These are phyloP conservation scores for Trapa incisa DNA, from an alignment of 345 rosid genomes.

Conservation along the genomic window DNA sequence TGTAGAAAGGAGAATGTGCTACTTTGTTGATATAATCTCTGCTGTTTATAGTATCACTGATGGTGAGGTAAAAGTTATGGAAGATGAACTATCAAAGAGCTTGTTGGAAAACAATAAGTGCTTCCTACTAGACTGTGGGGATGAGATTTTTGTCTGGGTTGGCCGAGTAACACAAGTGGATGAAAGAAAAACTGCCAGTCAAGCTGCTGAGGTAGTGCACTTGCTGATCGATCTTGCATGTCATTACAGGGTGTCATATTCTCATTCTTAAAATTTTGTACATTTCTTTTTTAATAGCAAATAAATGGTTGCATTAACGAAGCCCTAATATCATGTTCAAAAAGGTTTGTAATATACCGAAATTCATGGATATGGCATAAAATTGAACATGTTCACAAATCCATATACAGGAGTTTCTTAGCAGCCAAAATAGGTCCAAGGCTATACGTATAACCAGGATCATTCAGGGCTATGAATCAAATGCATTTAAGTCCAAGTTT, in stretches of 20 bases:
- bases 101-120: slow-evolving; percentile 77
- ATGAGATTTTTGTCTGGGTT: slow-evolving; percentile 92
- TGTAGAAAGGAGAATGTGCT: not conserved
- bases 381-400: too few species aligned
- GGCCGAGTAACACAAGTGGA: slow-evolving; percentile 96
- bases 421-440: slow-evolving; percentile 75
- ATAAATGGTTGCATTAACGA: too few species aligned
- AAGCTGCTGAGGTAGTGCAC: slow-evolving; percentile 67
- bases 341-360: too few species aligned
- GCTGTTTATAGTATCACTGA: slow-evolving; percentile 43
- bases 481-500: slow-evolving; percentile 83
- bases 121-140: slow-evolving; percentile 72
- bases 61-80: slow-evolving; percentile 47
- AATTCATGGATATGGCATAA: too few species aligned
- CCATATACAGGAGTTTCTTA: slow-evolving; percentile 56
- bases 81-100: slow-evolving; percentile 65
- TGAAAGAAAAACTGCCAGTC: slow-evolving; percentile 82
- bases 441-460: slow-evolving; percentile 63
- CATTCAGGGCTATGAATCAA: slow-evolving; percentile 91
- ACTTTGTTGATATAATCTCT: not conserved
- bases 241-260: slow-evolving; percentile 9
- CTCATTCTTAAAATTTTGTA: slow-evolving; percentile 13
- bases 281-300: too few species aligned
- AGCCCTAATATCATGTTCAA: too few species aligned
- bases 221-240: slow-evolving; percentile 5